phyloP scores from a whole-genome alignment of 1,284 basidiomycete species.

The Polyporus tsugae region DNA sequence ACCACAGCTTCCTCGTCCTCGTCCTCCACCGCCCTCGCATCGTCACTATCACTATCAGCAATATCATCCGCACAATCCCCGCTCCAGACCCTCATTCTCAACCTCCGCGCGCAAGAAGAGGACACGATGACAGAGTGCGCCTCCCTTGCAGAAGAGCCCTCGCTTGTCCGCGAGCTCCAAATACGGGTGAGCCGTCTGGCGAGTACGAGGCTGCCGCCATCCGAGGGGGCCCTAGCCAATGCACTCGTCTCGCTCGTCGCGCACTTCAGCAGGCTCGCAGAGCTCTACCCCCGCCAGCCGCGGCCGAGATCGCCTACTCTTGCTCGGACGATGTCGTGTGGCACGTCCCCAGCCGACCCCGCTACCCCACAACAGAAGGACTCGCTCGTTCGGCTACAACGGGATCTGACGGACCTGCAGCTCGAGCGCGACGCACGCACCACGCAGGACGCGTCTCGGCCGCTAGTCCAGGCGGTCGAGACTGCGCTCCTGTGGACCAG shows the following conservation, averaged over 20 bases:
- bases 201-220: constrained; percentile 47
- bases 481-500: constrained; percentile 75
- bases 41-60: constrained; percentile 40
- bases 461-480: constrained; percentile 67
- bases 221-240: constrained; percentile 67
- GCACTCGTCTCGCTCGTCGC: constrained; percentile 72
- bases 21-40: constrained; percentile 29
- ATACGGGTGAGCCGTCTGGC: constrained; percentile 58
- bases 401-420: constrained; percentile 75
- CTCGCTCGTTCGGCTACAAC: constrained; percentile 67
- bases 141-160: constrained; percentile 51
- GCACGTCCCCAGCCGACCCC: constrained; percentile 39
- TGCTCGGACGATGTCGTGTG: constrained; percentile 37
- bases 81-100: constrained; percentile 68
- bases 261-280: constrained; percentile 68
- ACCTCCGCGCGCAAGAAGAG: constrained; percentile 60
- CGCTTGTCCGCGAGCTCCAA: constrained; percentile 70
- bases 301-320: constrained; percentile 17
- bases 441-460: constrained; percentile 17
- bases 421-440: constrained; percentile 51
- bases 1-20: constrained; percentile 36
- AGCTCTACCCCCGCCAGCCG: constrained; percentile 37
- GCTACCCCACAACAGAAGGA: constrained; percentile 41
- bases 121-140: constrained; percentile 42
- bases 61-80: constrained; percentile 35